phyloP scores from a whole-genome alignment of 2,329 filamentous ascomycete genomes.

The Clarireedia hainanense region DNA sequence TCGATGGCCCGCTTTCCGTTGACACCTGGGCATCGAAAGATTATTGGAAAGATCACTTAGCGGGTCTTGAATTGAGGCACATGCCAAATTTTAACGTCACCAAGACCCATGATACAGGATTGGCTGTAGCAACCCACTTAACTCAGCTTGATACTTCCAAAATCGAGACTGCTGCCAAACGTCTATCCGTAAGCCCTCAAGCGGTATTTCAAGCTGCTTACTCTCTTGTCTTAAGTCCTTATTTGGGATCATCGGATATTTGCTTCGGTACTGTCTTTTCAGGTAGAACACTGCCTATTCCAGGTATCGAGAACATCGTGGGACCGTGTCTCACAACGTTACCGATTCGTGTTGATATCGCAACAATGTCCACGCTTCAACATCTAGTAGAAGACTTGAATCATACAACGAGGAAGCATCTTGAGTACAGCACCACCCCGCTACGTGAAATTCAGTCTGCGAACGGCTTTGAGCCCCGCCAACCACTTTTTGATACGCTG shows the following conservation, averaged over 20 bases:
- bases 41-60: slow-evolving; percentile 65
- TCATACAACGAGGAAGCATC: slow-evolving; percentile 52
- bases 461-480: slow-evolving; percentile 44
- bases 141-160: slow-evolving; percentile 28
- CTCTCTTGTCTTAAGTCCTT: slow-evolving; percentile 54
- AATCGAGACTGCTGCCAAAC: slow-evolving; percentile 20
- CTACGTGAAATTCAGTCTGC: slow-evolving; percentile 62
- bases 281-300: slow-evolving; percentile 66
- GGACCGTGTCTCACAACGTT: slow-evolving; percentile 75
- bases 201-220: slow-evolving; percentile 69
- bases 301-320: slow-evolving; percentile 62
- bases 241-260: slow-evolving; percentile 59
- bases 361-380: slow-evolving; percentile 39
- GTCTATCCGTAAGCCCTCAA: slow-evolving; percentile 45
- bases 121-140: slow-evolving; percentile 23
- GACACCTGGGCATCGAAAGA: slow-evolving; percentile 38
- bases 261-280: slow-evolving; percentile 75
- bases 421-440: slow-evolving; percentile 56
- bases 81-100: slow-evolving; percentile 52
- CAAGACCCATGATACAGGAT: slow-evolving; percentile 22
- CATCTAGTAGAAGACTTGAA: slow-evolving; percentile 61
- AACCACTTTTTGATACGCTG: slow-evolving; percentile 65
- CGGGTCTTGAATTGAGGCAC: slow-evolving; percentile 43
- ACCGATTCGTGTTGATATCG: slow-evolving; percentile 59
- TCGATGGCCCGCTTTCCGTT: slow-evolving; percentile 18